A percentile compares a stretch with the other conserved stretches of the same genome.
phyloP scores from a whole-genome alignment of 2,329 filamentous ascomycete species.

The Ophiostoma australiae region DNA sequence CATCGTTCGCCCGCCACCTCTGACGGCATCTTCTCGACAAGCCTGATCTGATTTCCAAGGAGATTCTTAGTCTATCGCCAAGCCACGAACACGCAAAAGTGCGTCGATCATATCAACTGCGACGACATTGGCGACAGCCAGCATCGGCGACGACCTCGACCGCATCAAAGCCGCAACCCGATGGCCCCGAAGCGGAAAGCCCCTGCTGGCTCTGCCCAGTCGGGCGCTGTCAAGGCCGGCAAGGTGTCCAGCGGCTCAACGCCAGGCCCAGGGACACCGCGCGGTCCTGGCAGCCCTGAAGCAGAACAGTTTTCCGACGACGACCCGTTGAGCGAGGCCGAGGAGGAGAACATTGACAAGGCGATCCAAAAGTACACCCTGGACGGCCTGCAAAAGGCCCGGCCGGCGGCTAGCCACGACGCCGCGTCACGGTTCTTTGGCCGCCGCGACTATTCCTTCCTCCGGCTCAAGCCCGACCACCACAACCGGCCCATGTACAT shows the following conservation, averaged over 20 bases:
- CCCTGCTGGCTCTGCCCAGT: slow-evolving; percentile 40
- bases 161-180: neutral
- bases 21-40: neutral
- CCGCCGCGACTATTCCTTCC: slow-evolving; percentile 67
- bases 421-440: slow-evolving; percentile 34
- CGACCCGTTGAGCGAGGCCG: slow-evolving; percentile 47
- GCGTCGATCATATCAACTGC: neutral
- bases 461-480: slow-evolving; percentile 82
- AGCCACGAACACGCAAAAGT: neutral
- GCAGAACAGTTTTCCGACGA: slow-evolving; percentile 53
- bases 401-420: slow-evolving; percentile 27
- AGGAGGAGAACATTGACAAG: slow-evolving; percentile 52
- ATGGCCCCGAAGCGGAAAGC: slow-evolving; percentile 71
- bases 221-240: slow-evolving; percentile 48
- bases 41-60: too few species aligned
- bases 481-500: slow-evolving; percentile 90
- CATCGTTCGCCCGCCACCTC: neutral
- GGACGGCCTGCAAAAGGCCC: slow-evolving; percentile 33
- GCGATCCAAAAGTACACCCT: slow-evolving; percentile 59
- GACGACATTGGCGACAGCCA: neutral
- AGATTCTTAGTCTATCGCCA: too few species aligned
- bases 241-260: slow-evolving; percentile 55
- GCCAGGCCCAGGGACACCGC: slow-evolving; percentile 56
- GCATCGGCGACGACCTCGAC: neutral
- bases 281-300: slow-evolving; percentile 50